Evolutionary conservation across 495 filamentous ascomycete genomes (phyloP), one percentile per base, ranked within the genome.

Genomic region (Platismatia glauca): DNA sequence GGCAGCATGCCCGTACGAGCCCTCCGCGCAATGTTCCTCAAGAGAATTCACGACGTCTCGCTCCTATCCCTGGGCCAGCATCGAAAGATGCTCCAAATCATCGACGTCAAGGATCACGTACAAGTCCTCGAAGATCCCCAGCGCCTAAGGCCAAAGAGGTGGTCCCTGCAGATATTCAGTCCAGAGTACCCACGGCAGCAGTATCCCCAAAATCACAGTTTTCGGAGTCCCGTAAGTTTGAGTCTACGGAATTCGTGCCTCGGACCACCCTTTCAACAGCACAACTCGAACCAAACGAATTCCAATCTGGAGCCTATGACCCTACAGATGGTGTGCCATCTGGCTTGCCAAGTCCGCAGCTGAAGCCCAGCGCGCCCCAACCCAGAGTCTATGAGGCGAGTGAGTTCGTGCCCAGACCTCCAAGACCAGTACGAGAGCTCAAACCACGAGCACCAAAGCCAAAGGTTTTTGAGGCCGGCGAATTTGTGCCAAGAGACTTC

Each of bases 391-490:
- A 57, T 48, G 61, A 63, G 31, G 34, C 61, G 22, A 31, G 41
- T 38, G 61, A 63, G 7, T 63, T 58, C 31, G 35, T 58, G 7
- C 55, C 61, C 29, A 57, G 61, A 22, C 57, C 61, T 20, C 29
- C 61, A 18, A 57, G 34, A n/a, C 43, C 55, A 24, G 33, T 44
- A 20, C 39, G 41, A n/a, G 41, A 56, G 15, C 58, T 20, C 34
- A 58, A 58, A 35, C 61, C 61, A 7, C 39, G 39, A 58, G 61
- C 55, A 29, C 55, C 61, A 15, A 56, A 33, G 41, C 61, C 61
- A 13, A 63, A 57, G 12, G 22, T 39, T 46, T 44, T 61, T 52
- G 69, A 59, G 53, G 27, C 50, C 15, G 27, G 29, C 1, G 50
- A 53, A 16, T 33, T 53, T 33, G 61, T 57, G 39, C 43, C 61